phyloP scores from a whole-genome alignment of 2,329 filamentous ascomycete species.

The Ceratocystis harringtonii region DNA sequence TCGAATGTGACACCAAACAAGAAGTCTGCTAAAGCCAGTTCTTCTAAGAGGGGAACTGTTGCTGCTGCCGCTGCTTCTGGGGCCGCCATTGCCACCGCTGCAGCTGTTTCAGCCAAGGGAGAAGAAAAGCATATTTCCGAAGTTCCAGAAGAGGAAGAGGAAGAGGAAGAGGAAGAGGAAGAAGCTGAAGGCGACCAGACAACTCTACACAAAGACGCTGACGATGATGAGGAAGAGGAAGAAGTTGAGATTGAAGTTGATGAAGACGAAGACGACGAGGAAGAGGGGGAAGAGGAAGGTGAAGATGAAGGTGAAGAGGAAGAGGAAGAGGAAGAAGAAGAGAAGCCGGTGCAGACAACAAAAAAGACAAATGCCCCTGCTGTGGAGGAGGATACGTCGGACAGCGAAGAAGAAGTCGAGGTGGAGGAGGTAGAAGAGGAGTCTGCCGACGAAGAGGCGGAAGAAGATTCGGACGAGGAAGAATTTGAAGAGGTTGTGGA shows the following conservation, averaged over 20 bases:
- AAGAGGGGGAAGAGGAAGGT: neutral
- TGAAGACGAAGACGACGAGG: constrained; percentile 2
- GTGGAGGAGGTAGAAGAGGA: neutral
- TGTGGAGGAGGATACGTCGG: neutral
- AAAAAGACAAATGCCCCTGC: too few species aligned
- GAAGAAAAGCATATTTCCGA: neutral
- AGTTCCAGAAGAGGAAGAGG: constrained; percentile 11
- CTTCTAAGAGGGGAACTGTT: constrained; percentile 10
- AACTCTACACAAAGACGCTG: constrained; percentile 41
- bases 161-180: constrained; percentile 4
- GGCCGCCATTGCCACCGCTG: neutral
- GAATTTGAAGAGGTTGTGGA: constrained; percentile 9
- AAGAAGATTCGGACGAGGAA: constrained; percentile 5
- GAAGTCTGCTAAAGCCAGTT: constrained; percentile 13
- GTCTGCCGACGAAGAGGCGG: neutral
- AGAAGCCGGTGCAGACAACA: neutral
- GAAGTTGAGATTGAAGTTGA: constrained; percentile 8
- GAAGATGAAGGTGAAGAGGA: constrained; percentile 14
- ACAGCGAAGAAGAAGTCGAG: neutral
- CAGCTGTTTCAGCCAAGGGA: neutral
- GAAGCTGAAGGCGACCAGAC: constrained; percentile 25
- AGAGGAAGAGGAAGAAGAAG: constrained; percentile 12
- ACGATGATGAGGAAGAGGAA: neutral
- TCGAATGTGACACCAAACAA: constrained; percentile 44
- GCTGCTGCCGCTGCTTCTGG: constrained; percentile 6